Base-by-base conservation (phyloP, 139 green algal species). In the Chlamydomonas asymmetrica region DNA sequence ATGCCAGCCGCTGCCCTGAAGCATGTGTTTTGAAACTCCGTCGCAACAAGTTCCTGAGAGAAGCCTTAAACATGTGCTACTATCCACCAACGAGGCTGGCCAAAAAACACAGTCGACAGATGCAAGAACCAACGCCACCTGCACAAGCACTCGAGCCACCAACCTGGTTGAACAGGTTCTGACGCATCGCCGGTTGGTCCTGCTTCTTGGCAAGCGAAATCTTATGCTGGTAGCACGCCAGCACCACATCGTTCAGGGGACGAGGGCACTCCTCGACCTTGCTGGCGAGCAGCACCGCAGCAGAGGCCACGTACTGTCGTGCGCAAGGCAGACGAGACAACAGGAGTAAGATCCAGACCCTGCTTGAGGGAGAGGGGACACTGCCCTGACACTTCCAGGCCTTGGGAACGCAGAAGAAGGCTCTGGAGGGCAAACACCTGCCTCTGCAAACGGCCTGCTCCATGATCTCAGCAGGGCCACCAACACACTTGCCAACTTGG, bases 261-360 rank as follows among this genome's bases (percentile, higher is more conserved):
- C 71, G 59, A 27, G 71, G 71, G 71, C 71, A 70, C 71, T 77
- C 71, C 45, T 77, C 59, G 13, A 68, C 71, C 41, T 77, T 77
- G 1, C 41, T 62, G 22, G 71, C 71, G 32, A 77, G 71, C 41
- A 77, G 59, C 22, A 77, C n/a, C 5, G 71, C 71, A 59, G 59
- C 71, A 29, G 59, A 57, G 43, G 69, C 60, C 71, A 77, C 71
- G 57, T 52, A 34, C 71, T 77, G 71, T 22, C 32, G 45, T 25
- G 18, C 45, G 45, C 45, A 34, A 35, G 32, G 38, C 67, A 35
- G 48, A 32, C 50, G 45, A 40, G 45, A n/a, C n/a, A n/a, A n/a
- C n/a, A n/a, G n/a, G n/a, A n/a, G n/a, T n/a, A n/a, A n/a, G n/a
- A n/a, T n/a, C n/a, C n/a, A n/a, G n/a, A n/a, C n/a, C n/a, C n/a